These are phyloP conservation scores for Trichoderma arundinaceum DNA, from an alignment of 2,329 filamentous ascomycete species.

Conservation along the genomic window DNA sequence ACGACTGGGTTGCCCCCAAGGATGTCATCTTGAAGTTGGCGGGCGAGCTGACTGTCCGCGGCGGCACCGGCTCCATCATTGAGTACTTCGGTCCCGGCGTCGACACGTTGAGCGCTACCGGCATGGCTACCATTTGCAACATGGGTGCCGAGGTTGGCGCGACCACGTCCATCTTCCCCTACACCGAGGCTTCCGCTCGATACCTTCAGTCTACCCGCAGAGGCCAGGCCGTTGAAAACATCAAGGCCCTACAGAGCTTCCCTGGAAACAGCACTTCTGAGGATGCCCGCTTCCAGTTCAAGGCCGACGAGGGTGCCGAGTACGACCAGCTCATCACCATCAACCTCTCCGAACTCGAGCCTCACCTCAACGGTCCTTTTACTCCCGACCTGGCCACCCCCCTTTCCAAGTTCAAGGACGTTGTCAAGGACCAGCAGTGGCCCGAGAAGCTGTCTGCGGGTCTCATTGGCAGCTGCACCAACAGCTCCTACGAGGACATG, in stretches of 20 bases:
- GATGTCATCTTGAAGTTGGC: constrained; percentile 92
- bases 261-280: constrained; percentile 49
- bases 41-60: constrained; percentile 87
- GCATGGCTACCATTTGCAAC: constrained; percentile 90
- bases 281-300: constrained; percentile 67
- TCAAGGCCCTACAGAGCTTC: constrained; percentile 64
- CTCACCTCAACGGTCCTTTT: constrained; percentile 96
- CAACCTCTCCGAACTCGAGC: constrained; percentile 86
- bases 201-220: constrained; percentile 84
- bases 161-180: constrained; percentile 96
- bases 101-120: constrained; percentile 85
- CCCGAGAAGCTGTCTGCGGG: constrained; percentile 89
- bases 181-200: constrained; percentile 79
- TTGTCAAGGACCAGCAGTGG: constrained; percentile 85
- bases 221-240: constrained; percentile 67
- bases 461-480: constrained; percentile 96
- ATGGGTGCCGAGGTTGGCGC: constrained; percentile 92
- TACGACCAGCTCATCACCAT: constrained; percentile 94
- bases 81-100: constrained; percentile 94
- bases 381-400: constrained; percentile 95
- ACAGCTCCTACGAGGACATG: constrained; percentile 99
- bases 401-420: constrained; percentile 84
- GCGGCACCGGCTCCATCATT: constrained; percentile 92
- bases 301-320: constrained; percentile 78
- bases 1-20: constrained; percentile 92